phyloP scores from a whole-genome alignment of 176 grass and related monocot species.

The Ensete ventricosum region DNA sequence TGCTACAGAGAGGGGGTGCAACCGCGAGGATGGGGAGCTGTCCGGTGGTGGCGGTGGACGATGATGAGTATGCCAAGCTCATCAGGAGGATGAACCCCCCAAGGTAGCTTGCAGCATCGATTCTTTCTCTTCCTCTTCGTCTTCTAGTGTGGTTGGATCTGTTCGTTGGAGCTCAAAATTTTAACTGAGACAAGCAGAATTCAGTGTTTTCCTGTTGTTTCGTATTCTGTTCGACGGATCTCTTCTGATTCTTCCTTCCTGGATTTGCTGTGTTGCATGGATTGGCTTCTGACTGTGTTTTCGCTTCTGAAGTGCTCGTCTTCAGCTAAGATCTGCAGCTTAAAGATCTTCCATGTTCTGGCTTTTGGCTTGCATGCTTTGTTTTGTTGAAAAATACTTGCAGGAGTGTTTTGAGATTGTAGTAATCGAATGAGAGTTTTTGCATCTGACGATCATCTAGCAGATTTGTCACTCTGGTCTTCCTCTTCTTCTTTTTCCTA shows the following conservation, averaged over 20 bases:
- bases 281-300: background rate
- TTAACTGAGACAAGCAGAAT: no score
- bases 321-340: background rate
- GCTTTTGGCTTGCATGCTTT: background rate
- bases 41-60: conserved; percentile 20
- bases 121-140: background rate
- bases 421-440: background rate
- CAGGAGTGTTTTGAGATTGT: background rate
- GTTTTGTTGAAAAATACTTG: background rate
- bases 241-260: no score
- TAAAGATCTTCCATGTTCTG: background rate
- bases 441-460: background rate
- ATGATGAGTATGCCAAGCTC: conserved; percentile 77
- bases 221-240: no score
- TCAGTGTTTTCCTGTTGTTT: no score
- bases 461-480: background rate
- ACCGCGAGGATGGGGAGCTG: background rate
- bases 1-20: background rate
- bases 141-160: background rate
- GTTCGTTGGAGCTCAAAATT: background rate
- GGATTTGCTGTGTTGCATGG: no score
- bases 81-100: conserved; percentile 84
- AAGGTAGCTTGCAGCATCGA: conserved; percentile 24
- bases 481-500: no score
- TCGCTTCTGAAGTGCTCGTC: background rate